Evolutionary conservation across 139 green algal species (phyloP).

Genomic region (Penium margaritaceum): DNA sequence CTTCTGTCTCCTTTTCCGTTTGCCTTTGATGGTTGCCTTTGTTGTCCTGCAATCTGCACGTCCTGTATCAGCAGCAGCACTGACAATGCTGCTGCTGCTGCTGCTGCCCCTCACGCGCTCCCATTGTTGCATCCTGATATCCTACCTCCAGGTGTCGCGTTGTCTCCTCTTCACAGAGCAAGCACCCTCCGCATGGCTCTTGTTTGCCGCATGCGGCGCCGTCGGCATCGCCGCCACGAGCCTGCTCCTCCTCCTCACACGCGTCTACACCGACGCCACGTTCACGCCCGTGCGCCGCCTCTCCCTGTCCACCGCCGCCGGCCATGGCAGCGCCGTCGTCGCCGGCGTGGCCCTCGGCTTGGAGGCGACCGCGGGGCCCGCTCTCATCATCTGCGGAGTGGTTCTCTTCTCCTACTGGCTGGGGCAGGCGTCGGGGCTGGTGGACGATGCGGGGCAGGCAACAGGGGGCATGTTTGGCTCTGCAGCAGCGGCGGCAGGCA

Average conservation of each 20-base stretch:
- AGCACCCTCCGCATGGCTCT: conserved; percentile 55
- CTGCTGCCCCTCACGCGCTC: no score
- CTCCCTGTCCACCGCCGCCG: conserved; percentile 50
- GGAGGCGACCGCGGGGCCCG: conserved; percentile 55
- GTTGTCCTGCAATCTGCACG: no score
- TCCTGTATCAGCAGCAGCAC: no score
- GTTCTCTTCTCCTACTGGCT: conserved; percentile 57
- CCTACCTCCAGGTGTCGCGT: conserved; percentile 30
- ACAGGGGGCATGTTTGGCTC: conserved; percentile 51
- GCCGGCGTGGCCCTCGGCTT: conserved; percentile 57
- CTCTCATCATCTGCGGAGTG: conserved; percentile 53
- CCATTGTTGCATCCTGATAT: no score
- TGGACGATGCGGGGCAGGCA: conserved; percentile 32
- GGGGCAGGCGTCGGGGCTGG: conserved; percentile 51
- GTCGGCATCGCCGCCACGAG: conserved; percentile 58
- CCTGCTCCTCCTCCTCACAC: conserved; percentile 58
- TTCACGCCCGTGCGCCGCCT: conserved; percentile 49
- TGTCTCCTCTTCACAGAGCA: conserved; percentile 48
- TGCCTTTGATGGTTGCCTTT: no score
- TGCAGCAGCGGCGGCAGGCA: conserved; percentile 54
- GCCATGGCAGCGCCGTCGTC: conserved; percentile 56
- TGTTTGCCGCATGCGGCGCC: conserved; percentile 58
- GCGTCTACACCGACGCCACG: conserved; percentile 59
- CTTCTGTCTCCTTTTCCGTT: no score
- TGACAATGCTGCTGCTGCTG: no score